phyloP scores from a whole-genome alignment of 495 filamentous ascomycete species.

The Paragyromitra xinjiangensis region DNA sequence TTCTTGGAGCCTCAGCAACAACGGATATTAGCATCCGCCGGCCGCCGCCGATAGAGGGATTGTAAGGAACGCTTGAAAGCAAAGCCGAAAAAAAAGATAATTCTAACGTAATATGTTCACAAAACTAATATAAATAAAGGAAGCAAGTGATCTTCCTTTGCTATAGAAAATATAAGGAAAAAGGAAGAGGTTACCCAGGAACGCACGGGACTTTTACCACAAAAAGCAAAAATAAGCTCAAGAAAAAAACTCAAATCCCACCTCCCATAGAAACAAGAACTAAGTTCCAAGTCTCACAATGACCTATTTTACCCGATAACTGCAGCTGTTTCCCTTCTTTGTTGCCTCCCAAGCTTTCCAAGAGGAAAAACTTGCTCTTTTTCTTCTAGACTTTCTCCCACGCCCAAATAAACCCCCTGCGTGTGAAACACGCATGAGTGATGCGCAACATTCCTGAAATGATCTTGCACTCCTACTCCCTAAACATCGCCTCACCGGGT shows the following conservation, averaged over 20 bases:
- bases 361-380: conserved; percentile 44
- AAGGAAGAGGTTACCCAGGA: conserved; percentile 31
- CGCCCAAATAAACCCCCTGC: conserved; percentile 32
- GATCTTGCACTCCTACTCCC: conserved; percentile 13
- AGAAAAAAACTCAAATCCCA: conserved; percentile 49
- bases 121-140: neutral
- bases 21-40: conserved; percentile 44
- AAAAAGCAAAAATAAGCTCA: conserved; percentile 55
- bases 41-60: conserved; percentile 22
- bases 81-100: conserved; percentile 20
- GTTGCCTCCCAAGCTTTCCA: conserved; percentile 25
- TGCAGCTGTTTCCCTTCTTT: conserved; percentile 28
- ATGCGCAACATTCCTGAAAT: conserved; percentile 40
- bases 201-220: conserved; percentile 51
- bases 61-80: conserved; percentile 15
- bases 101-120: conserved; percentile 10
- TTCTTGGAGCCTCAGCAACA: conserved; percentile 7
- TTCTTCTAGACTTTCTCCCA: conserved; percentile 10
- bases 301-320: conserved; percentile 43
- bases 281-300: conserved; percentile 36
- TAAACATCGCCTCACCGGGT: conserved; percentile 30
- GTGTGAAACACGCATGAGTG: conserved; percentile 41
- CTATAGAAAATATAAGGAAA: conserved; percentile 2
- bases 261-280: conserved; percentile 30
- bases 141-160: conserved; percentile 16